A percentile compares a stretch with the other conserved stretches of the same genome.
Evolutionary conservation across 1,284 basidiomycete species (phyloP).

Genomic region (Porodaedalea pini): DNA sequence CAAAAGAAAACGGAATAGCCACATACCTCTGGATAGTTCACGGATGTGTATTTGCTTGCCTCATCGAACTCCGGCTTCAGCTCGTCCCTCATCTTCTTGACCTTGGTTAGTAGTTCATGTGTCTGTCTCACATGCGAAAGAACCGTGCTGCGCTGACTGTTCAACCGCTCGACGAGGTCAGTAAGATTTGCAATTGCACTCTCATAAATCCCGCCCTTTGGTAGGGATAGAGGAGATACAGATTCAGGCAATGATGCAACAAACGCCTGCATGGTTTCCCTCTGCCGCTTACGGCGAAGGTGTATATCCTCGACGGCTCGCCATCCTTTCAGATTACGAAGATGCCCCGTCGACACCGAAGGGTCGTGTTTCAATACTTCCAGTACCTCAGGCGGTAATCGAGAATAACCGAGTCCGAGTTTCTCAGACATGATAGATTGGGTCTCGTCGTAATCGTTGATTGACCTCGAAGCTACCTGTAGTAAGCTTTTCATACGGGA

Average conservation of each 20-base stretch:
- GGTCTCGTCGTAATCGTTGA: conserved; percentile 61
- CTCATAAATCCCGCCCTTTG: conserved; percentile 45
- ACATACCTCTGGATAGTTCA: conserved; percentile 68
- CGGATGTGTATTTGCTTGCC: conserved; percentile 65
- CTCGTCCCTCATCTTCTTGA: conserved; percentile 49
- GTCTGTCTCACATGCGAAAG: conserved; percentile 45
- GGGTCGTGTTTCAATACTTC: conserved; percentile 74
- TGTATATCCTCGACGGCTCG: conserved; percentile 71
- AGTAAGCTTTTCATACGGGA: conserved; percentile 60
- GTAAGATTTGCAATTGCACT: conserved; percentile 48
- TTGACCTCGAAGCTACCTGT: conserved; percentile 54
- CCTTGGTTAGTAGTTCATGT: conserved; percentile 42
- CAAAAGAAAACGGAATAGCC: conserved; percentile 11
- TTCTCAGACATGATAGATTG: conserved; percentile 47
- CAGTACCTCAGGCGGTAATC: conserved; percentile 58
- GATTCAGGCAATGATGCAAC: conserved; percentile 17
- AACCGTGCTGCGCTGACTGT: conserved; percentile 37
- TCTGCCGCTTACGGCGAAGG: conserved; percentile 54
- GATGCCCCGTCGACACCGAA: conserved; percentile 60
- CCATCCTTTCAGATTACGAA: conserved; percentile 56
- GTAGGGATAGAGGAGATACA: conserved; percentile 21
- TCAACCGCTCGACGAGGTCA: conserved; percentile 41
- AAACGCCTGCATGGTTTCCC: conserved; percentile 51
- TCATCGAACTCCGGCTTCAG: conserved; percentile 65
- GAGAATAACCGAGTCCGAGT: conserved; percentile 43